phyloP scores from a whole-genome alignment of 164 flowering plant genomes.

The Vitis vinifera region ASM3070453v1 NC_081816.1:12107001-12107500 shows the following conservation, averaged over 20 bases:
- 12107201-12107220: slow-evolving; percentile 80
- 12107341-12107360: slow-evolving; percentile 70
- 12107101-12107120: slow-evolving; percentile 67
- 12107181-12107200: slow-evolving; percentile 66
- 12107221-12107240: slow-evolving; percentile 47
- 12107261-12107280: slow-evolving; percentile 85
- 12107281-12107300: slow-evolving; percentile 74
- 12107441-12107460: slow-evolving; percentile 60
- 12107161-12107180: slow-evolving; percentile 91
- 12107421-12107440: slow-evolving; percentile 77
- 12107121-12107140: slow-evolving; percentile 92
- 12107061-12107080: slow-evolving; percentile 70
- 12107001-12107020: slow-evolving; percentile 61
- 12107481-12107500: slow-evolving; percentile 71
- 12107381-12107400: slow-evolving; percentile 68
- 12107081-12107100: slow-evolving; percentile 73
- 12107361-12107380: slow-evolving; percentile 45
- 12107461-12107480: slow-evolving; percentile 57
- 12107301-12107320: slow-evolving; percentile 66
- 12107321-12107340: slow-evolving; percentile 84
- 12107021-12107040: slow-evolving; percentile 80
- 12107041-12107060: slow-evolving; percentile 87
- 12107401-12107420: slow-evolving; percentile 75
- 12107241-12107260: slow-evolving; percentile 86
- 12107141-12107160: slow-evolving; percentile 85